Conservation (phyloP, 192 early-diverging fungal genomes). For the Chytriomyces hyalinus region DNA sequence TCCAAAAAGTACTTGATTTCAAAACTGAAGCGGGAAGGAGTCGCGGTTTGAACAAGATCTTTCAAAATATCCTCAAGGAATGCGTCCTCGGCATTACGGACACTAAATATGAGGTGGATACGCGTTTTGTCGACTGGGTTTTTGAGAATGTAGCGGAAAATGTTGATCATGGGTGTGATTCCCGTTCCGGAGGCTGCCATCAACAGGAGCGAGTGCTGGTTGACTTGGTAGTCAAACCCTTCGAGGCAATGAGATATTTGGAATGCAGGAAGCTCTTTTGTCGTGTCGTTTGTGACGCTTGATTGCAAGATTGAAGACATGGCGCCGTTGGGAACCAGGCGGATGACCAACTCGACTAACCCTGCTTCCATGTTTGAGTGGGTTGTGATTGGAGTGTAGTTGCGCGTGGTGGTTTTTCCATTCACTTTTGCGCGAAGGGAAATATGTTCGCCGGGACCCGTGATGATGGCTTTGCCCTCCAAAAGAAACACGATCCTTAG, state of each 20-base stretch:
- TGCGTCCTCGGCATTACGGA: background rate
- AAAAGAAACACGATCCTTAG: background rate
- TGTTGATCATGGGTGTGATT: constrained; percentile 17
- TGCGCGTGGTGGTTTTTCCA: background rate
- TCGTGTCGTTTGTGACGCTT: background rate
- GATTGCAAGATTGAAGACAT: constrained; percentile 3
- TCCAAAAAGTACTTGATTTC: background rate
- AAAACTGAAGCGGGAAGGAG: background rate
- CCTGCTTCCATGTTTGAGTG: background rate
- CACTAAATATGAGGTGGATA: background rate
- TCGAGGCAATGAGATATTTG: background rate
- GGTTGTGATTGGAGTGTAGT: background rate
- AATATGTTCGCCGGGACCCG: background rate
- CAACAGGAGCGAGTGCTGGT: background rate
- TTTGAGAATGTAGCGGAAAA: background rate
- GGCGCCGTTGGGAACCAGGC: background rate
- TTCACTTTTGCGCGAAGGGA: background rate
- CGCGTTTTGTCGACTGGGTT: background rate
- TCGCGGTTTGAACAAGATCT: background rate
- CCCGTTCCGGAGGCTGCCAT: constrained; percentile 8
- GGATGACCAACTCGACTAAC: constrained; percentile 1
- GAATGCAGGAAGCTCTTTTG: background rate
- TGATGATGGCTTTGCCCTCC: background rate
- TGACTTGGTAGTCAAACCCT: background rate
- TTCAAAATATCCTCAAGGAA: constrained; percentile 4